Conservation (phyloP, 2,329 filamentous ascomycete species). For the Coniochaeta sp. region DNA sequence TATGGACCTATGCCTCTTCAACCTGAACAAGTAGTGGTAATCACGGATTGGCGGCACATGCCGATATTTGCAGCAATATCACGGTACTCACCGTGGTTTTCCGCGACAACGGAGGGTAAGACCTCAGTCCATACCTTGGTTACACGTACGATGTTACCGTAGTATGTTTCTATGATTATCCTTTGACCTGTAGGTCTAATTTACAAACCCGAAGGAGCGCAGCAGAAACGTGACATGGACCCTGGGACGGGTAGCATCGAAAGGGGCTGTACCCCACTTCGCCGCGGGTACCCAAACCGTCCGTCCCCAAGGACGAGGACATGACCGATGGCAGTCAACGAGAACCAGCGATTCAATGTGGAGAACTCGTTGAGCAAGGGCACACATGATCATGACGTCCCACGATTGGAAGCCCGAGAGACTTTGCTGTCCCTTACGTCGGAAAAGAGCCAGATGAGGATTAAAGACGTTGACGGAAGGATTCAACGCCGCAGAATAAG, state of each 20-base stretch:
- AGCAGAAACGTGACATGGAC: neutral
- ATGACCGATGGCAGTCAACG: neutral
- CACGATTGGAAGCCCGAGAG: neutral
- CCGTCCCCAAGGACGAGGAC: neutral
- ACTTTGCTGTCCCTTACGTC: neutral
- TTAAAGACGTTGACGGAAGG: neutral
- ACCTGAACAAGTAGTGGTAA: too few species aligned
- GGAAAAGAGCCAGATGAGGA: neutral
- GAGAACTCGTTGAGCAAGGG: neutral
- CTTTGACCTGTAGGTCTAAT: too few species aligned
- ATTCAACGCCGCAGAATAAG: neutral
- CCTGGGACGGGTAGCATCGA: neutral
- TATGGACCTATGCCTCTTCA: too few species aligned
- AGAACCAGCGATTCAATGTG: neutral
- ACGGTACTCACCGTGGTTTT: too few species aligned
- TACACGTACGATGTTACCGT: neutral
- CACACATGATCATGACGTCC: neutral
- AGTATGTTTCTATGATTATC: conserved; percentile 1
- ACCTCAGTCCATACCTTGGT: neutral
- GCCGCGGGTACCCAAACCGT: neutral
- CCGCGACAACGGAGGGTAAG: too few species aligned
- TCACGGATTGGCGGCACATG: too few species aligned
- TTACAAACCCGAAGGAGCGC: neutral
- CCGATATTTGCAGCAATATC: too few species aligned
- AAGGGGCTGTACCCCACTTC: neutral